Evolutionary conservation across 306 rosid species (phyloP).

Genomic region (Calophaca sinica): DNA sequence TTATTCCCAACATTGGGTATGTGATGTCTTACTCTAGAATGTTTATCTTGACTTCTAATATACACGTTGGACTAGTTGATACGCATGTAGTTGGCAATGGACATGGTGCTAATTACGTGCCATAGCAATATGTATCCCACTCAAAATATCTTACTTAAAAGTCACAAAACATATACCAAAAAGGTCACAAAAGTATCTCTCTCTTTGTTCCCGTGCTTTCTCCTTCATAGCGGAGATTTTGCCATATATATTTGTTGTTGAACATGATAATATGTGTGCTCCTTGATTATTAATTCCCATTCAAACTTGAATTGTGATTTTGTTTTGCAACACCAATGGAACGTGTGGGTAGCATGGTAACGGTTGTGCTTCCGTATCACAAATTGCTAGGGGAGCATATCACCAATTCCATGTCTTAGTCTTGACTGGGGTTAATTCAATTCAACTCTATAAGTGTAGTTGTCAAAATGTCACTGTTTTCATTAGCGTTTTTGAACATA

Average conservation of each 20-base stretch:
- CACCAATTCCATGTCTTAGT: conserved; percentile 10
- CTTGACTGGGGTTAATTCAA: conserved; percentile 14
- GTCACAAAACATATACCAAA: conserved; percentile 34
- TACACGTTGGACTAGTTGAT: conserved; percentile 37
- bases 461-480: conserved; percentile 44
- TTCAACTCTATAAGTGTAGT: conserved; percentile 32
- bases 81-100: conserved; percentile 19
- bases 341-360: conserved; percentile 34
- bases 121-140: neutral
- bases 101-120: neutral
- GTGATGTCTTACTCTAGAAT: neutral
- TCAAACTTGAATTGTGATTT: conserved; percentile 49
- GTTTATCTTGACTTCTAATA: conserved; percentile 26
- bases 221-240: no score
- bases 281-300: conserved; percentile 21
- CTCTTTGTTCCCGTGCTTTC: neutral
- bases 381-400: conserved; percentile 19
- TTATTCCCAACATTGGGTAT: no score
- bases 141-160: conserved; percentile 43
- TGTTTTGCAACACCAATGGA: conserved; percentile 31
- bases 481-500: conserved; percentile 56
- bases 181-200: conserved; percentile 22
- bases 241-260: no score
- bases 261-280: neutral
- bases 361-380: conserved; percentile 43